Base-by-base conservation (phyloP, 768 basidiomycete genomes). In the Mycena indigotica region DNA sequence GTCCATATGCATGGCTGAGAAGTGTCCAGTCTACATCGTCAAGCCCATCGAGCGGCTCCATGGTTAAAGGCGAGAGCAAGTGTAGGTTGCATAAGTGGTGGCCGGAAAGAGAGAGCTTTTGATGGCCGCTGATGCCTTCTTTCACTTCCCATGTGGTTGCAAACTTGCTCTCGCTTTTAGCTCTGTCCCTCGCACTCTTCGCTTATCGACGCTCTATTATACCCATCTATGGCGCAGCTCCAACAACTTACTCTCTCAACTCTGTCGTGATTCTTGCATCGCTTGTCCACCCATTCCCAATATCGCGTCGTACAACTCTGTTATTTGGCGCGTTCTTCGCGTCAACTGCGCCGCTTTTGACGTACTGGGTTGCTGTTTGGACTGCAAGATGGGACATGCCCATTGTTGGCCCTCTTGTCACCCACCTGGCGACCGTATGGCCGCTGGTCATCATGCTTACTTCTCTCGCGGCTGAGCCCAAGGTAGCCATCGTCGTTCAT, bases 141-240 rank as follows among this genome's bases (percentile, higher is more conserved):
- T n/a, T 44, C 41, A 44, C 21, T 19, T 44, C 41, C 5, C 41
- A 8, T 19, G 41, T 44, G 6, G 8, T 21, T 21, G 10, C 10
- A 35, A 8, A 17, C 17, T 35, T 35, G 32, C 24, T 26, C 13
- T 48, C 46, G 5, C 52, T 63, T 39, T 32, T 52, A 40, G 55
- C 73, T 6, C 71, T 86, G 30, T 87, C 88, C 2, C 77, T 91
- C 28, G 75, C 83, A 53, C 74, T 85, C 17, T 85, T 82, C 61
- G 73, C 80, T 5, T 89, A 91, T 66, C 79, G 83, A 68, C 83
- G 82, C 29, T 77, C 83, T 8, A 66, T 93, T n/a, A 70, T 78
- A 53, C 91, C 91, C 16, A 72, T 91, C 3, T 92, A 91, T 68
- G 89, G 85, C 46, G 74, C 79, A 13, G 76, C 77, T 5, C 82